Conservation (phyloP, 768 basidiomycete species). For the Tulasnella sp. region DNA sequence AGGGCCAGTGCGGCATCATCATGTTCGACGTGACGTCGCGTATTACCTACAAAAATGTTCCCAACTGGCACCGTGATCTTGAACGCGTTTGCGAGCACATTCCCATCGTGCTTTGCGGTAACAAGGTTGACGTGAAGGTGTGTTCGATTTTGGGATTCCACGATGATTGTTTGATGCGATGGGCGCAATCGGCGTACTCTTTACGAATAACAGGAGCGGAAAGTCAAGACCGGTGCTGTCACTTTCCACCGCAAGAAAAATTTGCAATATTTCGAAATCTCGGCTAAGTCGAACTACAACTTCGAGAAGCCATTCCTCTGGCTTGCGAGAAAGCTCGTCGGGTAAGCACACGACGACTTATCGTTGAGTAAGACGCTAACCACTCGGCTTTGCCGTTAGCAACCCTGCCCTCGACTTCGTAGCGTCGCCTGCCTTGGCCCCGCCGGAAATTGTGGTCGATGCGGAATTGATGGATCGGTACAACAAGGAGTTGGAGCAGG, state of each 20-base stretch:
- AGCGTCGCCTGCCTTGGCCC: conserved; percentile 88
- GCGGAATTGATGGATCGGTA: conserved; percentile 64
- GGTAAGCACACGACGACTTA: conserved; percentile 41
- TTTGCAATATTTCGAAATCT: conserved; percentile 99
- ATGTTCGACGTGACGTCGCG: conserved; percentile 99
- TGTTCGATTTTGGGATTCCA: conserved; percentile 21
- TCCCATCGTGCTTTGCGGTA: conserved; percentile 97
- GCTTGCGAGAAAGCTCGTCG: conserved; percentile 95
- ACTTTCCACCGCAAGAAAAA: conserved; percentile 99
- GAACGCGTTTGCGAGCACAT: conserved; percentile 99
- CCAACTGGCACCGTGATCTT: conserved; percentile 99
- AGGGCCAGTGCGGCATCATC: conserved; percentile 99
- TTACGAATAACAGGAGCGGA: conserved; percentile 63
- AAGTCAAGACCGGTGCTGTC: conserved; percentile 96
- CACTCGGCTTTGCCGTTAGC: conserved; percentile 30
- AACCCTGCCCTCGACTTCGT: conserved; percentile 87
- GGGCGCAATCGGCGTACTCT: neutral
- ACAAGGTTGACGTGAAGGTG: conserved; percentile 99
- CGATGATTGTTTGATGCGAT: neutral
- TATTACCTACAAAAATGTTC: conserved; percentile 99
- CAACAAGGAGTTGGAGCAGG: conserved; percentile 58
- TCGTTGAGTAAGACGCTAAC: neutral
- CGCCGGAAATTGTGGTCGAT: conserved; percentile 86
- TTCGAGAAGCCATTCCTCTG: conserved; percentile 99
- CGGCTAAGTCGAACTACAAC: conserved; percentile 99